phyloP scores from a whole-genome alignment of 2,329 filamentous ascomycete species.

The Aspergillus pseudonomiae region DNA sequence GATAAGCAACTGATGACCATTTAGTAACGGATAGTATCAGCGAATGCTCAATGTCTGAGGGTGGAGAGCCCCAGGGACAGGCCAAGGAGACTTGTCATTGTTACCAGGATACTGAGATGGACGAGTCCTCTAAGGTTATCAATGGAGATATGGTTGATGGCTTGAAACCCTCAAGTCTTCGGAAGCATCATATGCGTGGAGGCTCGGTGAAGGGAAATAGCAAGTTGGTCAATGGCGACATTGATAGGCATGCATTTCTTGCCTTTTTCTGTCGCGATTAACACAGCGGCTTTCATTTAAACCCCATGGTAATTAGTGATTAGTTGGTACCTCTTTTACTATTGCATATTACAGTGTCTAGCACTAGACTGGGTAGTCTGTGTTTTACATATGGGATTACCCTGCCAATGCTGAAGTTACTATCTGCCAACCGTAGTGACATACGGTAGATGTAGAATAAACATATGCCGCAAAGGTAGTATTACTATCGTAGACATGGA shows the following conservation, averaged over 20 bases:
- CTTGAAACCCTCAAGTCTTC: background rate
- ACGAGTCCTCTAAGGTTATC: background rate
- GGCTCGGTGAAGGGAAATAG: background rate
- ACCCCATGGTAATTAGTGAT: background rate
- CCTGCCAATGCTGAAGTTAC: too few species aligned
- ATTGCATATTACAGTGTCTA: background rate
- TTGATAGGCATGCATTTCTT: background rate
- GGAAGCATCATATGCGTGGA: background rate
- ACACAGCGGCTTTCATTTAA: background rate
- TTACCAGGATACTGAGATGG: background rate
- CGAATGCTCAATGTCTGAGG: background rate
- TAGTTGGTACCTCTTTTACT: background rate
- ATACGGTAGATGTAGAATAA: too few species aligned
- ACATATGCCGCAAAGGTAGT: too few species aligned
- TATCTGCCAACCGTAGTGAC: too few species aligned
- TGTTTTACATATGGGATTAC: too few species aligned
- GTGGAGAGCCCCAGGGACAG: background rate
- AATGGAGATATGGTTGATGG: background rate
- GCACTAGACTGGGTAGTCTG: too few species aligned
- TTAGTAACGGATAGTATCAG: background rate
- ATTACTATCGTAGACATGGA: too few species aligned
- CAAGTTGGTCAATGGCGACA: background rate
- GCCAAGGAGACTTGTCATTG: background rate
- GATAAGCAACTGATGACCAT: background rate
- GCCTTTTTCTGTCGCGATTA: background rate